phyloP scores from a whole-genome alignment of 345 rosid genomes.

The Clarkia xantiana region DNA sequence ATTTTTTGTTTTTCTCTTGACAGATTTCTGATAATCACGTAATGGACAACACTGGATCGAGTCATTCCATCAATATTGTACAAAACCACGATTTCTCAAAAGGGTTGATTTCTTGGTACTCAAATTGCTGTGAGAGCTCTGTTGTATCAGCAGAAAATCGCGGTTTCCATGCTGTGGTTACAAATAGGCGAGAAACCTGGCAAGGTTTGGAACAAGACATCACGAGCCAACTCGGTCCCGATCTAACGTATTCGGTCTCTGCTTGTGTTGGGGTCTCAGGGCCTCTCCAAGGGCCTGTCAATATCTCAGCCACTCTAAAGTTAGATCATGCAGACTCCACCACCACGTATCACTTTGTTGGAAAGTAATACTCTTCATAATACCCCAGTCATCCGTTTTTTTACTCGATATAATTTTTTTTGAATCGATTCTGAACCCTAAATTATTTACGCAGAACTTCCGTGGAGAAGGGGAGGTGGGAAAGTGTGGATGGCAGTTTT shows the following conservation, averaged over 20 bases:
- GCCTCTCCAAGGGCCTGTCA: conserved; percentile 31
- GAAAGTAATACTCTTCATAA: conserved; percentile 45
- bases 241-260: conserved; percentile 43
- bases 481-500: conserved; percentile 64
- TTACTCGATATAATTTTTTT: not conserved
- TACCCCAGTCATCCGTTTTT: not conserved
- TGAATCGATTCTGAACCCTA: conserved; percentile 1
- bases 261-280: conserved; percentile 69
- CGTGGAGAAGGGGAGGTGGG: conserved; percentile 54
- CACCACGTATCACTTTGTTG: conserved; percentile 39
- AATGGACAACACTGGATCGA: conserved; percentile 14
- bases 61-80: conserved; percentile 28
- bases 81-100: conserved; percentile 64
- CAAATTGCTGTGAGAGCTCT: conserved; percentile 59
- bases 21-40: conserved; percentile 16
- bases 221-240: conserved; percentile 43
- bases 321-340: conserved; percentile 37
- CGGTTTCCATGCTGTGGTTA: conserved; percentile 52
- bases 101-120: conserved; percentile 57
- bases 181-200: conserved; percentile 78
- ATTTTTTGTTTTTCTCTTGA: conserved; percentile 8
- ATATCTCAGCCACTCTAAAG: conserved; percentile 74
- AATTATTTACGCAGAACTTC: conserved; percentile 35
- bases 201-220: conserved; percentile 92
- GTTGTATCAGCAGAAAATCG: conserved; percentile 33